Base-by-base conservation (phyloP, 352 stramenopile genomes). In the Phytopythium delawarense region DNA sequence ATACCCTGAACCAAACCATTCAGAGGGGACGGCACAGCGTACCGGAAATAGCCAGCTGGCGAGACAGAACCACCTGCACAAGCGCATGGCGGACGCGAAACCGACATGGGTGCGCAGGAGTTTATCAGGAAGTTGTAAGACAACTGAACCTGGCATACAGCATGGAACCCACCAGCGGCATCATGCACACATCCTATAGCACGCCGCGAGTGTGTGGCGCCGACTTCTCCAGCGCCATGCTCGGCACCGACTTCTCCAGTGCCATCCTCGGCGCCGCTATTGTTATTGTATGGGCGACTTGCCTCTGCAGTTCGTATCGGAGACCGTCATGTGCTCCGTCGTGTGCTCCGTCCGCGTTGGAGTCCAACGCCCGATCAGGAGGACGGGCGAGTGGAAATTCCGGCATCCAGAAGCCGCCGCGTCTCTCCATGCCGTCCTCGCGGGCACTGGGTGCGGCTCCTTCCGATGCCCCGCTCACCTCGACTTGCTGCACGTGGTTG, bases 1-100 rank as follows among this genome's bases (percentile, higher is more conserved):
- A 40, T 4, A 32, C 55, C 40, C 65, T 30, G 39, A 61, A 61
- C 21, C 69, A 4, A 65, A 71, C 42, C 61, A 52, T 52, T 52
- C 45, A 18, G 45, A 20, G 4, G 16, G 18, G 20, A 9, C 5
- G 46, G 46, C 20, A 53, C 46, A 34, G 0, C 18, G 46, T 53
- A 53, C 46, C 46, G 18, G 13, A 53, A 12, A n/a, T 21, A 35
- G 46, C 46, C 46, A 53, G 46, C 46, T 53, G 46, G 46, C 13
- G 25, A 21, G 46, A 15, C 46, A 16, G 46, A 53, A 53, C 11
- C 12, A 13, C 18, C 21, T 49, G n/a, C 15, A 4, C 15, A 46
- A 46, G 15, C 16, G 40, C 40, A 46, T 46, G 20, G 7, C 8
- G 6, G 40, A 46, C 40, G 18, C 40, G 20, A 46, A 46, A 46